phyloP scores from a whole-genome alignment of 2,329 filamentous ascomycete genomes.

The Emydomyces testavorans region DNA sequence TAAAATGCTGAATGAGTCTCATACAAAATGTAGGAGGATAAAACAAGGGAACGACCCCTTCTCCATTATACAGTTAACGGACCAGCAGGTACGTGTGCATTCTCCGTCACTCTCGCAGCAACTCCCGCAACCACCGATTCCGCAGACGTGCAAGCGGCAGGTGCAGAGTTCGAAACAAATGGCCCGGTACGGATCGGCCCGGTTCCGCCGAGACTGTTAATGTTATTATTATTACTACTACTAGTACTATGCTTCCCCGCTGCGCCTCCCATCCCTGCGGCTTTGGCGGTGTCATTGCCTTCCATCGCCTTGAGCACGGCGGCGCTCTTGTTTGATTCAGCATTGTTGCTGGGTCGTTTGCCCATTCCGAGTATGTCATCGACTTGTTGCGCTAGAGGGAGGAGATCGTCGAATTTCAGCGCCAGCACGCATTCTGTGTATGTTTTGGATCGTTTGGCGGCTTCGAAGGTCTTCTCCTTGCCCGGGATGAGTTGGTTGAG shows the following conservation, averaged over 20 bases:
- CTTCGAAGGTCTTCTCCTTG: slow-evolving; percentile 53
- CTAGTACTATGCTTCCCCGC: neutral
- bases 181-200: neutral
- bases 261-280: slow-evolving; percentile 8
- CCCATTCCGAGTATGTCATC: slow-evolving; percentile 48
- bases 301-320: slow-evolving; percentile 15
- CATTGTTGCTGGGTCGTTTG: neutral
- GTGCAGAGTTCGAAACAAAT: neutral
- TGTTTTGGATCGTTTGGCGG: slow-evolving; percentile 54
- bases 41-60: too few species aligned
- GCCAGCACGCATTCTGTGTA: slow-evolving; percentile 58
- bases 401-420: slow-evolving; percentile 53
- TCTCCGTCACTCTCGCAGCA: neutral
- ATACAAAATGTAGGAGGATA: too few species aligned
- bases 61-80: slow-evolving; percentile 1
- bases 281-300: slow-evolving; percentile 13
- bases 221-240: neutral
- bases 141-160: neutral
- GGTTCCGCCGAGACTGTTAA: neutral
- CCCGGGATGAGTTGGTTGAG: slow-evolving; percentile 77
- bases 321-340: slow-evolving; percentile 6
- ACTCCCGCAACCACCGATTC: neutral
- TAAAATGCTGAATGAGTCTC: too few species aligned
- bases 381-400: slow-evolving; percentile 51
- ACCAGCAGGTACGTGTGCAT: neutral